Evolutionary conservation across 2,329 filamentous ascomycete genomes (phyloP).

Genomic region (Delphinella strobiligena): DNA sequence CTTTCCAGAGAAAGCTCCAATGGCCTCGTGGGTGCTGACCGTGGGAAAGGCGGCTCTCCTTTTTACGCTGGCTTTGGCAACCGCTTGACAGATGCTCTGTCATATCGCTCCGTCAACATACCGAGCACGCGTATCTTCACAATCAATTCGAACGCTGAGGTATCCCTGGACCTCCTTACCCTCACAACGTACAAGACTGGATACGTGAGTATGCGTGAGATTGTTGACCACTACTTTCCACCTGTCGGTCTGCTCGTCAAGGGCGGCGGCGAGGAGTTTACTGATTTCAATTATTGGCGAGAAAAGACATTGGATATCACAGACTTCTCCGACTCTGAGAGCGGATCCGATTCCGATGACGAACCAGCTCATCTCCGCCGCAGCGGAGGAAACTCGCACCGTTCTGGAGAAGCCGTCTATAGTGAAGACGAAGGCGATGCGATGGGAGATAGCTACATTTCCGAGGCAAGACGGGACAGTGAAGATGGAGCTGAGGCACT

Average conservation of each 20-base stretch:
- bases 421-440: slow-evolving; percentile 11
- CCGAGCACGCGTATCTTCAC: slow-evolving; percentile 92
- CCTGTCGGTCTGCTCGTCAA: slow-evolving; percentile 78
- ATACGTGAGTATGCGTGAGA: slow-evolving; percentile 92
- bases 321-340: slow-evolving; percentile 79
- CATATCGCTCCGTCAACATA: slow-evolving; percentile 91
- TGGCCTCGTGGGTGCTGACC: neutral
- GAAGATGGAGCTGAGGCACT: slow-evolving; percentile 33
- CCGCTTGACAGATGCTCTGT: slow-evolving; percentile 87
- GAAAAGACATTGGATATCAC: slow-evolving; percentile 72
- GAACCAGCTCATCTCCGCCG: slow-evolving; percentile 7
- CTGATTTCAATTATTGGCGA: slow-evolving; percentile 95
- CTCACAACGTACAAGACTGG: slow-evolving; percentile 93
- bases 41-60: slow-evolving; percentile 36
- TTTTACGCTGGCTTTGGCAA: slow-evolving; percentile 98
- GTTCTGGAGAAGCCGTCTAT: slow-evolving; percentile 4
- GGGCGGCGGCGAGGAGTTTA: slow-evolving; percentile 85
- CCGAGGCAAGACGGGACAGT: slow-evolving; percentile 16
- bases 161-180: slow-evolving; percentile 77
- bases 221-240: slow-evolving; percentile 97
- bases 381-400: neutral
- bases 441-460: slow-evolving; percentile 12
- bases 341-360: slow-evolving; percentile 39
- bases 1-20: slow-evolving; percentile 4
- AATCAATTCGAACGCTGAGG: slow-evolving; percentile 95